Percentiles rank a stretch among this genome's conserved stretches.
These are phyloP conservation scores for Garcia nutans DNA, from an alignment of 345 rosid genomes.

Conservation along the genomic window DNA sequence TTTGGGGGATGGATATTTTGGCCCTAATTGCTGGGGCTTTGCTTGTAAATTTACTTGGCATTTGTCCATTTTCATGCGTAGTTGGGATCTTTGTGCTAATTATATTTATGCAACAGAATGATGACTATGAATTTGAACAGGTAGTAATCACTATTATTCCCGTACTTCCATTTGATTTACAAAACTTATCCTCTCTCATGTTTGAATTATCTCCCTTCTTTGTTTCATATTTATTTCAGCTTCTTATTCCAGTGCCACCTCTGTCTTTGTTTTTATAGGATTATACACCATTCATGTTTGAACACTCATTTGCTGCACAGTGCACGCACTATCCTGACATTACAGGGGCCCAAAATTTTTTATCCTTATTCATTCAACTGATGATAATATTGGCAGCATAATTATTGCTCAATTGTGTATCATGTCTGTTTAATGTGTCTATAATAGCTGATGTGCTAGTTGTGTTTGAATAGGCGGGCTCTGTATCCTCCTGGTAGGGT, in stretches of 20 bases:
- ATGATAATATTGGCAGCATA: neutral
- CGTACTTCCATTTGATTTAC: neutral
- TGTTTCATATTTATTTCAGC: conserved; percentile 4
- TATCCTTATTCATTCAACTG: neutral
- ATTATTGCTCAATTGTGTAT: neutral
- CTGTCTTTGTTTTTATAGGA: neutral
- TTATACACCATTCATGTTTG: neutral
- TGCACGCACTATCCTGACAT: neutral
- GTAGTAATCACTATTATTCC: neutral
- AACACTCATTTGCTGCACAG: neutral
- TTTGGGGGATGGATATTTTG: neutral
- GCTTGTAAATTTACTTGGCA: neutral
- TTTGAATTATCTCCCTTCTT: neutral
- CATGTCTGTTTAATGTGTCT: neutral
- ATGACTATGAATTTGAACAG: neutral
- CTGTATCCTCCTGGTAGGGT: conserved; percentile 98
- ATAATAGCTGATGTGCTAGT: conserved; percentile 15
- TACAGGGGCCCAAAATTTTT: neutral
- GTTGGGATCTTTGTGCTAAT: neutral
- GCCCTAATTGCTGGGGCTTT: neutral
- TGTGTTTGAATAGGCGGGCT: conserved; percentile 75
- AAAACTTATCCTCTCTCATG: neutral
- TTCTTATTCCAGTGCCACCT: too few species aligned
- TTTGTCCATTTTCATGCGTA: neutral
- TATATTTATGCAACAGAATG: neutral